A percentile compares a stretch with the other conserved stretches of the same genome.
phyloP scores from a whole-genome alignment of 1,284 basidiomycete species.

The Puccinia coronata region DNA sequence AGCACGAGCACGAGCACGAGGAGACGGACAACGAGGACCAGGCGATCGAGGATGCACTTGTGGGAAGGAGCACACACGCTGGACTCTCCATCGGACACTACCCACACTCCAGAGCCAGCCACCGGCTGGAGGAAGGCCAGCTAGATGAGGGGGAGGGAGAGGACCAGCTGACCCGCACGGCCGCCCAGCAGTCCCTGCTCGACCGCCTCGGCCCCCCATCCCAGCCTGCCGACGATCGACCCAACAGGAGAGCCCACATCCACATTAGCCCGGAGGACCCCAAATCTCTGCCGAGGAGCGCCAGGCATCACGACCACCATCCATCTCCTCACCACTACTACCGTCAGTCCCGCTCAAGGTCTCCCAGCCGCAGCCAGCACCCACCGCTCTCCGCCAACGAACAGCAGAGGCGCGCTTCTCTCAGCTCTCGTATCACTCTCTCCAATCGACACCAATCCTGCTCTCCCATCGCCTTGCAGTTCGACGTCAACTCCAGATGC shows the following conservation, averaged over 20 bases:
- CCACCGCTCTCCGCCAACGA: not conserved
- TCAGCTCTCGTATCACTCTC: constrained; percentile 11
- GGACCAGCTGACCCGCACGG: not conserved
- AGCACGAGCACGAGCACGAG: not conserved
- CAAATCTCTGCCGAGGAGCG: not conserved
- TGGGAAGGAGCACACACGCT: not conserved
- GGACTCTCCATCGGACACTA: not conserved
- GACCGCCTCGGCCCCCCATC: constrained; percentile 7
- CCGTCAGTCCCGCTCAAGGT: constrained; percentile 1
- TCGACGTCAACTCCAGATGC: not conserved
- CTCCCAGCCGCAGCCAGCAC: not conserved
- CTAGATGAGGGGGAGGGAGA: not conserved
- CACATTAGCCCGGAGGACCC: too few relatives aligned
- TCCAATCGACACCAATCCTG: constrained; percentile 1
- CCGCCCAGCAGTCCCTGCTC: constrained; percentile 16
- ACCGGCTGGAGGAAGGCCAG: not conserved
- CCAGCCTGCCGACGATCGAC: too few relatives aligned
- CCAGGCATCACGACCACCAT: not conserved
- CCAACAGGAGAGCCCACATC: not conserved
- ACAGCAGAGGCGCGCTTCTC: not conserved
- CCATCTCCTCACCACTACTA: too few relatives aligned
- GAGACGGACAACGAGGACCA: constrained; percentile 17
- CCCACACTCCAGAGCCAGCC: too few relatives aligned
- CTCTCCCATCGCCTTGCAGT: constrained; percentile 1
- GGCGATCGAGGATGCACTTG: constrained; percentile 38